A percentile compares a stretch with the other conserved stretches of the same genome.
Conservation (phyloP, 805 yeast genomes). For the Hanseniaspora occidentalis region DNA sequence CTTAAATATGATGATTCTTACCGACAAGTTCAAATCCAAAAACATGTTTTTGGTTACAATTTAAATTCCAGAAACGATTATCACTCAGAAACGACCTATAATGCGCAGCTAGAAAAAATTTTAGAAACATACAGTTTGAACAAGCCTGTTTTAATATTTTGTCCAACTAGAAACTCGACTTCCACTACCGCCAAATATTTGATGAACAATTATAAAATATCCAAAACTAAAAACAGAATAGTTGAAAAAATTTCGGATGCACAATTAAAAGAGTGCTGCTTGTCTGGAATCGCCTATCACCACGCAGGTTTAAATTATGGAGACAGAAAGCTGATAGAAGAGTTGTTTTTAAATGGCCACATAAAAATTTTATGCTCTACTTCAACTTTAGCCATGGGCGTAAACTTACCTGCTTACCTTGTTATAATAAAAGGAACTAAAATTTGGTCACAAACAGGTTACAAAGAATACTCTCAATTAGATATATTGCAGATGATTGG, state of each 20-base stretch:
- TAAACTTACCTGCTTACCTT: conserved; percentile 47
- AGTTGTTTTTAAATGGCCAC: conserved; percentile 29
- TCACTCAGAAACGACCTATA: conserved; percentile 34
- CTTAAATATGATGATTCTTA: conserved; percentile 35
- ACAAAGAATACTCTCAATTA: conserved; percentile 40
- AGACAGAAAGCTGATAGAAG: conserved; percentile 37
- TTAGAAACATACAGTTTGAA: conserved; percentile 26
- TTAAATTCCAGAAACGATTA: conserved; percentile 31
- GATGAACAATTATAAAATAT: background rate
- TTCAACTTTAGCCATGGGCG: conserved; percentile 49
- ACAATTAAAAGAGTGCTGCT: conserved; percentile 16
- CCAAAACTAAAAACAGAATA: conserved; percentile 1
- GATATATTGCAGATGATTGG: conserved; percentile 55
- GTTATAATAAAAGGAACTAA: conserved; percentile 53
- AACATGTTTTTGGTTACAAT: conserved; percentile 32
- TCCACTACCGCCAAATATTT: conserved; percentile 34
- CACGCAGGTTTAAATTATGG: conserved; percentile 42
- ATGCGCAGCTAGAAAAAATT: conserved; percentile 29
- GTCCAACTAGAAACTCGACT: conserved; percentile 40
- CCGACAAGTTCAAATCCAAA: conserved; percentile 32
- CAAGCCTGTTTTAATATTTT: conserved; percentile 38
- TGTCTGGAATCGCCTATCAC: conserved; percentile 37
- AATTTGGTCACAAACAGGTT: conserved; percentile 38
- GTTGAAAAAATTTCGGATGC: conserved; percentile 16
- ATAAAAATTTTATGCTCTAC: conserved; percentile 40